phyloP scores from a whole-genome alignment of 768 basidiomycete genomes.

The Leccinum broughii region DNA sequence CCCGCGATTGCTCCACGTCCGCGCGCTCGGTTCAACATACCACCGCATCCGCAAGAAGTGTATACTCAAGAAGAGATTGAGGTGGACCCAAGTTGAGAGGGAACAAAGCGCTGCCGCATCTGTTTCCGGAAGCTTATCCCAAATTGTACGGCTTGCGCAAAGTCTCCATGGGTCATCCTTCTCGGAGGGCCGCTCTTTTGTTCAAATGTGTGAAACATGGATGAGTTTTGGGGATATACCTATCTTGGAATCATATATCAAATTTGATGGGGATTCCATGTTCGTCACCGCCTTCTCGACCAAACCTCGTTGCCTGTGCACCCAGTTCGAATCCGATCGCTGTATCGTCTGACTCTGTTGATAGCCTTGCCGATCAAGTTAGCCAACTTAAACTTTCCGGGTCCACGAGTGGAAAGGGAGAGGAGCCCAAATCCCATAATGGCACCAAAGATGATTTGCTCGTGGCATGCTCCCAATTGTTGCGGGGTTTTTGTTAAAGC shows the following conservation, averaged over 20 bases:
- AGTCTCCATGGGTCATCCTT: conserved; percentile 40
- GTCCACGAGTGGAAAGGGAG: neutral
- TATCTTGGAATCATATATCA: conserved; percentile 50
- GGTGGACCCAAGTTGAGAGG: conserved; percentile 25
- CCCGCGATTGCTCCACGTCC: conserved; percentile 62
- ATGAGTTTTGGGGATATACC: conserved; percentile 55
- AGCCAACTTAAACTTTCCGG: conserved; percentile 23
- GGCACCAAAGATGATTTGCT: conserved; percentile 19
- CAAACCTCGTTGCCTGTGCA: neutral
- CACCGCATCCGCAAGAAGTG: conserved; percentile 44
- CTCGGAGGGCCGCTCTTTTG: conserved; percentile 51
- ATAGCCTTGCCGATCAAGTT: conserved; percentile 20
- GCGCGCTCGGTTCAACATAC: conserved; percentile 61
- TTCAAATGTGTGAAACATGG: conserved; percentile 73
- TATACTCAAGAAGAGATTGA: conserved; percentile 35
- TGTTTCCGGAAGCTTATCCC: conserved; percentile 46
- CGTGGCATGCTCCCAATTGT: conserved; percentile 41
- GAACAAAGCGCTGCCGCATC: conserved; percentile 22
- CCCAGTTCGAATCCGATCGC: neutral
- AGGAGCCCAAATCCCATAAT: neutral
- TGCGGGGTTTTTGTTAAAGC: conserved; percentile 47
- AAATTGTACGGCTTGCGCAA: conserved; percentile 45
- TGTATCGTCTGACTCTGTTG: conserved; percentile 12
- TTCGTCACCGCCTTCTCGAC: conserved; percentile 7
- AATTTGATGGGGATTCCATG: conserved; percentile 35